These are phyloP conservation scores for Coccinonectria pachysandricola DNA, from an alignment of 2,329 filamentous ascomycete genomes.

Conservation along the genomic window DNA sequence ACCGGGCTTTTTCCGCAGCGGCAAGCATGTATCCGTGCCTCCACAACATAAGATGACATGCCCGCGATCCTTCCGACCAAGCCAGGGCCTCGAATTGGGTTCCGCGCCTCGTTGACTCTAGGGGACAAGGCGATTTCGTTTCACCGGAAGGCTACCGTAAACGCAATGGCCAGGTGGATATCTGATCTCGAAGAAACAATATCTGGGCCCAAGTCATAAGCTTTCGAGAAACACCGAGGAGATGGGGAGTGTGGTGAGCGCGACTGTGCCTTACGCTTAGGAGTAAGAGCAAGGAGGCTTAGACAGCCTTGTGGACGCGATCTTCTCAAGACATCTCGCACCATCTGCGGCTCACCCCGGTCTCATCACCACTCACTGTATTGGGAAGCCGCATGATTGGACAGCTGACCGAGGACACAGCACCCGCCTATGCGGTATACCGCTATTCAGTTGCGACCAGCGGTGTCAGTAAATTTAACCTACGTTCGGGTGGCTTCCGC, in stretches of 20 bases:
- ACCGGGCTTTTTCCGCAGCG: constrained; percentile 8
- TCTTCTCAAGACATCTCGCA: constrained; percentile 17
- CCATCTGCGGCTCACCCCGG: constrained; percentile 20
- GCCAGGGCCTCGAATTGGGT: constrained; percentile 10
- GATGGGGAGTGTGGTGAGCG: too few relatives aligned
- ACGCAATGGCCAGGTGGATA: too few relatives aligned
- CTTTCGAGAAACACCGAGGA: too few relatives aligned
- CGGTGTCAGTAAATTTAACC: constrained; percentile 21
- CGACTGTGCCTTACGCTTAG: too few relatives aligned
- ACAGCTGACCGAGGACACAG: constrained; percentile 15
- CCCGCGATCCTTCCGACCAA: constrained; percentile 14
- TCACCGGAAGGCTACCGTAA: too few relatives aligned
- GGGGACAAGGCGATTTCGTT: too few relatives aligned
- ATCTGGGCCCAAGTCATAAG: too few relatives aligned
- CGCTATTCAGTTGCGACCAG: constrained; percentile 19
- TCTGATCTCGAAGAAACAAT: too few relatives aligned
- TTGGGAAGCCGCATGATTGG: constrained; percentile 17
- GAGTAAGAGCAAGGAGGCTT: too few relatives aligned
- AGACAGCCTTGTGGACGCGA: too few relatives aligned
- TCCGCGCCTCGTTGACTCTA: too few relatives aligned
- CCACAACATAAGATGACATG: constrained; percentile 14
- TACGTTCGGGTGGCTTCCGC: constrained; percentile 15
- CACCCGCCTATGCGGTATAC: constrained; percentile 16
- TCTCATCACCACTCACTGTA: constrained; percentile 18
- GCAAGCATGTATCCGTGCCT: constrained; percentile 15